These are phyloP conservation scores for Cairneyella variabilis DNA, from an alignment of 495 filamentous ascomycete species.

Conservation along the genomic window DNA sequence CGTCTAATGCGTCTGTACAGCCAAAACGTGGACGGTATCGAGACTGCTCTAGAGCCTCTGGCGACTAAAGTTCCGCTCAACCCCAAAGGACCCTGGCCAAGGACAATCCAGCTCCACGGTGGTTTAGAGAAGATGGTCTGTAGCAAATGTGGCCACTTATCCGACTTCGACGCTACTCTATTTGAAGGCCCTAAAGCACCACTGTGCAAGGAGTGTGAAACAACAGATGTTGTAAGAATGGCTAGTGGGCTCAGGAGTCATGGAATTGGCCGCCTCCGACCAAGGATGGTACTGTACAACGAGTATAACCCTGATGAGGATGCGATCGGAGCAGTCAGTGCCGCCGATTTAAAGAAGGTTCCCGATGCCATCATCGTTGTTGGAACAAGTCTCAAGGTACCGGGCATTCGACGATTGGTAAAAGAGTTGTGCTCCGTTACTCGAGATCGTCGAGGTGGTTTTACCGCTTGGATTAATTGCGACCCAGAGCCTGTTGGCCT, in stretches of 20 bases:
- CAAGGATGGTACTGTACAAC: conserved; percentile 95
- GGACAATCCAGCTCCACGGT: conserved; percentile 90
- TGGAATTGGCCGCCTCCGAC: conserved; percentile 84
- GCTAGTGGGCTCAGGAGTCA: conserved; percentile 89
- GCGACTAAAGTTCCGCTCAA: conserved; percentile 62
- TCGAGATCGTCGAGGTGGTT: conserved; percentile 74
- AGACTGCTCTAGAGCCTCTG: conserved; percentile 78
- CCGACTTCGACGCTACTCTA: conserved; percentile 68
- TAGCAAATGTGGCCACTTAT: conserved; percentile 74
- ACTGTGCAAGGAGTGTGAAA: conserved; percentile 70
- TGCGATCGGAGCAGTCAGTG: conserved; percentile 86
- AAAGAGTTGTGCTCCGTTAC: conserved; percentile 84
- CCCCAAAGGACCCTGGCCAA: conserved; percentile 85
- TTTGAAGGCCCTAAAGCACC: conserved; percentile 85
- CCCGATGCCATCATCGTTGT: conserved; percentile 93
- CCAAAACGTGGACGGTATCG: conserved; percentile 94
- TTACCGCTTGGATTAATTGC: conserved; percentile 92
- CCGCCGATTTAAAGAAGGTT: conserved; percentile 73
- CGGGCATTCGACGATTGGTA: conserved; percentile 83
- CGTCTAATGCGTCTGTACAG: conserved; percentile 90
- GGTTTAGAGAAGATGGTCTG: conserved; percentile 95
- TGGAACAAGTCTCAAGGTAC: conserved; percentile 92
- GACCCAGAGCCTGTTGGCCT: conserved; percentile 74
- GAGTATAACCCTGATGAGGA: conserved; percentile 95
- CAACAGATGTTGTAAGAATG: conserved; percentile 70